Conservation (phyloP, 1,139 yeast species). For the Pichia sp. region DNA sequence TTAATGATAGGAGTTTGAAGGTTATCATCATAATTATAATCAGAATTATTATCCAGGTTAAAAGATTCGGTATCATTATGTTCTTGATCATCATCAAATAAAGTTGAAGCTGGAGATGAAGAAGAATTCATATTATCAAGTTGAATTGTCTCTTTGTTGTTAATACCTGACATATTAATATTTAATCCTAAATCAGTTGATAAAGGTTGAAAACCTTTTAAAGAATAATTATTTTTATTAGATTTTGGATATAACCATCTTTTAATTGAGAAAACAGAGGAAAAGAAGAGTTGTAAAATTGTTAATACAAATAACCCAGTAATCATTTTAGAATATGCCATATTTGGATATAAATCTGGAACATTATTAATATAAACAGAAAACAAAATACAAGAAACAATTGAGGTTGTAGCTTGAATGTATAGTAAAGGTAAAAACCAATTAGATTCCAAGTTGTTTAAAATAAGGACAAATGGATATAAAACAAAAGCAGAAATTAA, state of each 20-base stretch:
- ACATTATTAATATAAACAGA: conserved; percentile 56
- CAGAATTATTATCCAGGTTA: conserved; percentile 19
- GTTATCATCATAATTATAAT: conserved; percentile 3
- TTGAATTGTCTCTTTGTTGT: no score
- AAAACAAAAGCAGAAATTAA: conserved; percentile 44
- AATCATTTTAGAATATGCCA: conserved; percentile 65
- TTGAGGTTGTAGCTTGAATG: conserved; percentile 41
- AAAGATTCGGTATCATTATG: conserved; percentile 17
- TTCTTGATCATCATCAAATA: conserved; percentile 31
- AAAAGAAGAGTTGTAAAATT: conserved; percentile 47
- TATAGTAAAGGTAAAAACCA: conserved; percentile 56
- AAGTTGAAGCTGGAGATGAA: conserved; percentile 37
- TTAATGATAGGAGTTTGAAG: not conserved
- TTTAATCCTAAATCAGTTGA: not conserved
- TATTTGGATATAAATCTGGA: conserved; percentile 68
- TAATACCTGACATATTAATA: no score
- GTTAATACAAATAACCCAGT: conserved; percentile 51
- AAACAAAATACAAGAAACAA: conserved; percentile 52
- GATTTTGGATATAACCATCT: conserved; percentile 34
- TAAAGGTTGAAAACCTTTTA: not conserved
- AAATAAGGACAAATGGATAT: conserved; percentile 65
- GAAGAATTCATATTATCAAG: not conserved
- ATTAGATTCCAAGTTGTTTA: conserved; percentile 53
- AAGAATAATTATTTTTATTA: no score
- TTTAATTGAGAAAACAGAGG: conserved; percentile 40